These are phyloP conservation scores for Xylariaceae sp. DNA, from an alignment of 2,329 filamentous ascomycete genomes.

Conservation along the genomic window DNA sequence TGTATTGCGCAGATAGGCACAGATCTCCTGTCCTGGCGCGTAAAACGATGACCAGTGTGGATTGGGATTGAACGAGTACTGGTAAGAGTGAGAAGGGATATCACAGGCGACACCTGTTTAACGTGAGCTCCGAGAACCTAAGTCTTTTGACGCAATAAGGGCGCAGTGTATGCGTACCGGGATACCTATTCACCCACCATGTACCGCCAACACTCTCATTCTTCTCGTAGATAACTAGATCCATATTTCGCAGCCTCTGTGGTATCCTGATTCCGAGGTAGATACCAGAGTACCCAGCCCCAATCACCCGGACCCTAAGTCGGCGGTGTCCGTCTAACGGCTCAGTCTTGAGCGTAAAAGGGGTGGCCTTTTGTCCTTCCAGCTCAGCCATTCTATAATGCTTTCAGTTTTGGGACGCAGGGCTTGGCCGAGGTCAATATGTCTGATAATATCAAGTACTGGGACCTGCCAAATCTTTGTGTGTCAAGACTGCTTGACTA, in stretches of 20 bases:
- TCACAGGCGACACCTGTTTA: slow-evolving; percentile 29
- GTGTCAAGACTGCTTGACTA: no score
- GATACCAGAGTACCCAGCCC: slow-evolving; percentile 33
- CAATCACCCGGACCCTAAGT: slow-evolving; percentile 33
- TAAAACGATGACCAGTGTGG: slow-evolving; percentile 49
- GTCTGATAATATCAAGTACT: no score
- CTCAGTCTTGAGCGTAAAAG: slow-evolving; percentile 23
- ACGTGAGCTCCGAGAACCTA: slow-evolving; percentile 5
- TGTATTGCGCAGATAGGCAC: slow-evolving; percentile 42
- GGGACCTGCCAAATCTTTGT: no score
- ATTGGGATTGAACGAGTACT: slow-evolving; percentile 51
- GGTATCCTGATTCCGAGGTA: slow-evolving; percentile 32
- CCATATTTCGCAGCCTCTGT: slow-evolving; percentile 31
- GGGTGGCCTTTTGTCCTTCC: background rate
- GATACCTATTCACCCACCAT: slow-evolving; percentile 35
- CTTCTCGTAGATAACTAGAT: slow-evolving; percentile 32
- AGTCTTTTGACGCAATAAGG: background rate
- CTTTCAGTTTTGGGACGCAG: background rate
- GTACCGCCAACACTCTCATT: slow-evolving; percentile 33
- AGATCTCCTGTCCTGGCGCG: slow-evolving; percentile 43
- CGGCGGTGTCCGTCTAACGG: slow-evolving; percentile 28
- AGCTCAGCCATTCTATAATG: background rate
- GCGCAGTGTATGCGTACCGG: slow-evolving; percentile 19
- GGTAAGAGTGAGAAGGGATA: slow-evolving; percentile 46
- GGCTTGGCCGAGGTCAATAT: no score